A percentile compares a stretch with the other conserved stretches of the same genome.
Evolutionary conservation across 2,329 filamentous ascomycete genomes (phyloP).

Genomic region (Paraphaeosphaeria sporulosa): DNA sequence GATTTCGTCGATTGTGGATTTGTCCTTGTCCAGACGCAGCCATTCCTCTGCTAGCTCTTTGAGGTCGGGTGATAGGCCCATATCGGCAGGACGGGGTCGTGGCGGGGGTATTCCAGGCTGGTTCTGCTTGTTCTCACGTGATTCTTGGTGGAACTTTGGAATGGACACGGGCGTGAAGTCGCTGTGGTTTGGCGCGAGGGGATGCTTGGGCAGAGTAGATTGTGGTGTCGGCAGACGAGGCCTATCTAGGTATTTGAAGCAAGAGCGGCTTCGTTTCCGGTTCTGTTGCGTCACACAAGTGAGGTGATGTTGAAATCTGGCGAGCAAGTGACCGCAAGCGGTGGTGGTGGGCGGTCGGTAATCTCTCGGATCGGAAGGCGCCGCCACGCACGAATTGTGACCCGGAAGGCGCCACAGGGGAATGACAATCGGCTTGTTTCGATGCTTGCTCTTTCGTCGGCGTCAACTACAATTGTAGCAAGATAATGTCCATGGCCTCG

Average conservation of each 20-base stretch:
- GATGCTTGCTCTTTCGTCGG: too few species aligned
- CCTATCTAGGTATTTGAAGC: not conserved
- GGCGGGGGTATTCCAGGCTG: not conserved
- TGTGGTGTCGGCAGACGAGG: not conserved
- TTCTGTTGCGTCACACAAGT: conserved; percentile 1
- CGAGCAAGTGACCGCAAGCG: conserved; percentile 19
- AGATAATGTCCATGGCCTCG: not conserved
- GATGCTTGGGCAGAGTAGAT: not conserved
- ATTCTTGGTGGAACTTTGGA: too few species aligned
- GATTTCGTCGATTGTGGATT: conserved; percentile 62
- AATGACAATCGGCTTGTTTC: too few species aligned
- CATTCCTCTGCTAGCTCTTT: conserved; percentile 61
- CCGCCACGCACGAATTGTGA: not conserved
- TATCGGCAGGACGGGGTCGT: conserved; percentile 17
- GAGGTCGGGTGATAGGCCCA: conserved; percentile 39
- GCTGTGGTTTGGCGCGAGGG: too few species aligned
- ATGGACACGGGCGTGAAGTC: too few species aligned
- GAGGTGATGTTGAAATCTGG: conserved; percentile 25
- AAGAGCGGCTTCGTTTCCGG: too few species aligned
- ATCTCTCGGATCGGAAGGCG: conserved; percentile 10
- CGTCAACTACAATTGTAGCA: too few species aligned
- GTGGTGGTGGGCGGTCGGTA: conserved; percentile 8
- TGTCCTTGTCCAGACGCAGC: conserved; percentile 66
- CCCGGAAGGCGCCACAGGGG: not conserved
- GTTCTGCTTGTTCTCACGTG: not conserved